Evolutionary conservation across 257 asterid species (phyloP).

Genomic region (Scutellaria baicalensis): DNA sequence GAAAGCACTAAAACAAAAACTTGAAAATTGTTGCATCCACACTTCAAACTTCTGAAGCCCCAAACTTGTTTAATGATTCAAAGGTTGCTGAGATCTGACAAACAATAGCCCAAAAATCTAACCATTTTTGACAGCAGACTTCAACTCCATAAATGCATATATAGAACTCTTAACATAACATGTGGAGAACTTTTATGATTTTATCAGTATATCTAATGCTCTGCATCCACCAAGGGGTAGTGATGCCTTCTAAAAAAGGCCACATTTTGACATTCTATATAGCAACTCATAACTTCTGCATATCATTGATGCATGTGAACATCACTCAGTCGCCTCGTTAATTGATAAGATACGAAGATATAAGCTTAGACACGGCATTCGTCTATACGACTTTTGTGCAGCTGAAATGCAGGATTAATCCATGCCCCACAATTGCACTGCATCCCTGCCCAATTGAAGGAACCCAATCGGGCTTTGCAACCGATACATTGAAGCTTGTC

Average conservation of each 20-base stretch:
- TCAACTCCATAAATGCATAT: background rate
- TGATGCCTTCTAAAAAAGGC: too few species aligned
- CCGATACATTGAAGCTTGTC: constrained; percentile 79
- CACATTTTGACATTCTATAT: background rate
- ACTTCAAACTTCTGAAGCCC: too few species aligned
- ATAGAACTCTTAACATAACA: background rate
- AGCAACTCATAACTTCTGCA: background rate
- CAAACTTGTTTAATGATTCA: too few species aligned
- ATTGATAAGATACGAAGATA: background rate
- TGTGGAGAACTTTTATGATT: background rate
- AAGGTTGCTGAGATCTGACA: too few species aligned
- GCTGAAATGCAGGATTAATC: constrained; percentile 94
- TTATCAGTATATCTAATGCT: background rate
- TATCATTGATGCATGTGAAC: background rate
- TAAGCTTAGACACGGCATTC: constrained; percentile 40
- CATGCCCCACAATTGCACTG: constrained; percentile 92
- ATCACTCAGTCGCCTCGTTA: background rate
- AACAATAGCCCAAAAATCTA: background rate
- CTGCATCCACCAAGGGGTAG: background rate
- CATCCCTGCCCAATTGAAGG: constrained; percentile 93
- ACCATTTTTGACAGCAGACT: background rate
- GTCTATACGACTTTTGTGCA: constrained; percentile 79
- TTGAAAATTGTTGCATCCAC: too few species aligned
- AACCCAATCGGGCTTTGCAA: constrained; percentile 80
- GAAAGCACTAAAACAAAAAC: too few species aligned